Evolutionary conservation across 257 asterid species (phyloP), one percentile per base, ranked within the genome.

Genomic region (Lycium barbarum): DNA sequence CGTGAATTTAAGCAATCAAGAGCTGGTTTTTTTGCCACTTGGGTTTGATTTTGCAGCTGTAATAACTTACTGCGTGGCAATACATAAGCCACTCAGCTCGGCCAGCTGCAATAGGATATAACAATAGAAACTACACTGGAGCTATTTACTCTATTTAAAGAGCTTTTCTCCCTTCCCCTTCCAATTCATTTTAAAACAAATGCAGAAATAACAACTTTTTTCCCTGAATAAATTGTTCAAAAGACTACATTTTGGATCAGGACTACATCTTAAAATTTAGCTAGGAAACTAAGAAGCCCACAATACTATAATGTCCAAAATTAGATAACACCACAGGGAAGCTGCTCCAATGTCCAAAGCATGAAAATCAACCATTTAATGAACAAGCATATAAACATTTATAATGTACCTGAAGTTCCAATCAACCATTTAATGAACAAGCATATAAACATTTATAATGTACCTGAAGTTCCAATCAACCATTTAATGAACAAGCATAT

Each of bases 401-500:
- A 85, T 51, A 79, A 80, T 45, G 82, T 91, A 95, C 99, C 97
- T 94, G 90, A 40, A 88, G 86, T 36, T 92, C 92, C 59, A 26
- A 26, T 26, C 45, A 9, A 80, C 47, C 38, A 8, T 70, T 55
- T 45, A 38, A 40, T 17, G 20, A 12, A 36, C 65, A 59, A 10
- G 12, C 17, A 17, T 67, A 57, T 80, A 11, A 62, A 71, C 49
- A 47, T 53, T 26, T 59, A 85, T 51, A 79, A 80, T 45, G 82
- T 91, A 95, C 99, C 97, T 94, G 90, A 40, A 88, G 86, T 36
- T 92, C 92, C 59, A 26, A 26, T 26, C 45, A 9, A 80, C 47
- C 38, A 8, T 70, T 55, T 45, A 38, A 40, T 17, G 20, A 12
- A 36, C 65, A 59, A 10, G 12, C 17, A 17, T 67, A 57, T 80